A percentile compares a stretch with the other conserved stretches of the same genome.
Evolutionary conservation across 805 yeast species (phyloP).

Genomic region (Ogataea methanolica): DNA sequence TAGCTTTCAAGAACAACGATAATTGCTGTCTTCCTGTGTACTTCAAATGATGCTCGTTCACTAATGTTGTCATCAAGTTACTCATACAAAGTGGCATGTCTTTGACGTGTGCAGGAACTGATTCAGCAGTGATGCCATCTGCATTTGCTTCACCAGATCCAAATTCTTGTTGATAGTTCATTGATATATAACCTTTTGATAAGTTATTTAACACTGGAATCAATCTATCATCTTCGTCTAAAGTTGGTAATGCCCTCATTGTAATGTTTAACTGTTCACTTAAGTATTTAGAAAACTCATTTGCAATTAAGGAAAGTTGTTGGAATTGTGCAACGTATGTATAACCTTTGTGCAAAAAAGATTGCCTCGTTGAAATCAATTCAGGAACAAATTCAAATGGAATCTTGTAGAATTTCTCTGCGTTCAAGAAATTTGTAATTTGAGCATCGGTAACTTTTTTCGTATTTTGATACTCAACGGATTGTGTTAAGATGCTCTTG

Average conservation of each 20-base stretch:
- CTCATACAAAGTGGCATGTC: slow-evolving; percentile 75
- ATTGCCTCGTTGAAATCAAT: slow-evolving; percentile 67
- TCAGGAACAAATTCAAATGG: slow-evolving; percentile 85
- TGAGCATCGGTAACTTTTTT: slow-evolving; percentile 46
- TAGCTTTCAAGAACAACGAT: slow-evolving; percentile 79
- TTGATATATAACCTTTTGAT: slow-evolving; percentile 63
- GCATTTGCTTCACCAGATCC: slow-evolving; percentile 8
- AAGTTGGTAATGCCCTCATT: slow-evolving; percentile 70
- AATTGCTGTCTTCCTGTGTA: slow-evolving; percentile 84
- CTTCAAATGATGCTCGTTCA: slow-evolving; percentile 71
- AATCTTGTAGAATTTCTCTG: slow-evolving; percentile 71
- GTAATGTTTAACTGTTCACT: slow-evolving; percentile 54
- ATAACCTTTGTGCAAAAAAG: slow-evolving; percentile 60
- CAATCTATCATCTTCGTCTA: slow-evolving; percentile 89
- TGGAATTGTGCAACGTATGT: slow-evolving; percentile 84
- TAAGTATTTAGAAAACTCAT: slow-evolving; percentile 59
- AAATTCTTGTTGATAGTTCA: slow-evolving; percentile 34
- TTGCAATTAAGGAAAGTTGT: slow-evolving; percentile 65
- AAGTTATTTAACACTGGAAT: slow-evolving; percentile 79
- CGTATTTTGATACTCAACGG: slow-evolving; percentile 24
- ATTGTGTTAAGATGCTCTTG: slow-evolving; percentile 31
- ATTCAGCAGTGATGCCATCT: slow-evolving; percentile 49
- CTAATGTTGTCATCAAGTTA: slow-evolving; percentile 49
- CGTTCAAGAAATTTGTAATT: slow-evolving; percentile 44
- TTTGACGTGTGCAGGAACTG: slow-evolving; percentile 50